Evolutionary conservation across 805 yeast species (phyloP).

Genomic region (Lipomyces mesembrius): DNA sequence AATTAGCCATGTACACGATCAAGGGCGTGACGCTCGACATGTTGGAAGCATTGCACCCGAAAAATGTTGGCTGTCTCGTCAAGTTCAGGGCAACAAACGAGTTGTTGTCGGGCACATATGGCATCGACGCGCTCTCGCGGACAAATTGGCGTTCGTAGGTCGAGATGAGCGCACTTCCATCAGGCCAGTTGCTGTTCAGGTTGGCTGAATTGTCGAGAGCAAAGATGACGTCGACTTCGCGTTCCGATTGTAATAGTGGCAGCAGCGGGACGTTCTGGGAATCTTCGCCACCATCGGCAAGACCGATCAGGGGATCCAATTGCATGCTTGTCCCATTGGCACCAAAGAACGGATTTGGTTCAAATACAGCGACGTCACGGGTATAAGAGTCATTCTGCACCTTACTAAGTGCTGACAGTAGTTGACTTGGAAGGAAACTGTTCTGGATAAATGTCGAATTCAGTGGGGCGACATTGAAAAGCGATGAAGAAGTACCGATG

Average conservation of each 20-base stretch:
- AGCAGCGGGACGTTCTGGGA: constrained; percentile 70
- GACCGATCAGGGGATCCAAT: constrained; percentile 44
- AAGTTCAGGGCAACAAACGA: constrained; percentile 57
- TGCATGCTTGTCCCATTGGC: background rate
- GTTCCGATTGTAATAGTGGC: constrained; percentile 65
- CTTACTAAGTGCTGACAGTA: constrained; percentile 51
- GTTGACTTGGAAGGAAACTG: constrained; percentile 14
- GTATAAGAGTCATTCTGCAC: background rate
- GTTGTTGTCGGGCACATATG: constrained; percentile 62
- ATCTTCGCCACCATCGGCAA: constrained; percentile 85
- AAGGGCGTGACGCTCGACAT: constrained; percentile 47
- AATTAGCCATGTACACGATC: constrained; percentile 76
- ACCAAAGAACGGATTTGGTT: constrained; percentile 70
- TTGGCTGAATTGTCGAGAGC: constrained; percentile 74
- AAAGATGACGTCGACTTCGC: constrained; percentile 65
- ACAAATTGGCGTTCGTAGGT: constrained; percentile 51
- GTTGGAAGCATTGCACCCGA: constrained; percentile 74
- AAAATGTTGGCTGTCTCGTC: constrained; percentile 69
- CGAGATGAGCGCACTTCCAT: constrained; percentile 63
- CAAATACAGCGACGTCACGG: constrained; percentile 66
- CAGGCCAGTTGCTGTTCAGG: constrained; percentile 64
- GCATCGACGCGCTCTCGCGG: constrained; percentile 57
- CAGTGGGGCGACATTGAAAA: constrained; percentile 40
- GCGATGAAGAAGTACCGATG: constrained; percentile 63
- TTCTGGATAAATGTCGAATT: constrained; percentile 18